Evolutionary conservation across 306 rosid genomes (phyloP).

Genomic region (Parietaria judaica): DNA sequence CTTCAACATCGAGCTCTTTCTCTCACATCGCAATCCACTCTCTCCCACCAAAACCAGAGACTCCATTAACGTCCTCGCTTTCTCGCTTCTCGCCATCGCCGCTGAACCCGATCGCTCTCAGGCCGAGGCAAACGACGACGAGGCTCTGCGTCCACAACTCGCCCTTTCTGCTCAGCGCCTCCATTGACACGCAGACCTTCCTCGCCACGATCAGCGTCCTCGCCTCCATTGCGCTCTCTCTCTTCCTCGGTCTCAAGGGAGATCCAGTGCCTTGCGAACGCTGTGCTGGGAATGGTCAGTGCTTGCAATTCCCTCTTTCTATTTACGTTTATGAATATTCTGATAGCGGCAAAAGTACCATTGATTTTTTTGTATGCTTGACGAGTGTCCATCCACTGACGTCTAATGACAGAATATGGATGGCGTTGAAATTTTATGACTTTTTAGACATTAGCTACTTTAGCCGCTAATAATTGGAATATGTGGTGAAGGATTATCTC

Average conservation of each 20-base stretch:
- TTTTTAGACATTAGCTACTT: too few relatives aligned
- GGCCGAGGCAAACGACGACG: constrained; percentile 25
- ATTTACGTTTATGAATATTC: too few relatives aligned
- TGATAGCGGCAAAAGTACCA: too few relatives aligned
- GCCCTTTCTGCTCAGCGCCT: constrained; percentile 35
- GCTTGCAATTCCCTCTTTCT: neutral
- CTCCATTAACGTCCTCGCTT: constrained; percentile 5
- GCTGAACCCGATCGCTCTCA: constrained; percentile 20
- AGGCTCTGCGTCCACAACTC: constrained; percentile 41
- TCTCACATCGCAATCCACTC: constrained; percentile 14
- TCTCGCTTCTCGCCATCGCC: constrained; percentile 22
- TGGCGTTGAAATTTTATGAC: too few relatives aligned
- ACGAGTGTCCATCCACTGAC: too few relatives aligned
- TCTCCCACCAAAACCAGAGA: constrained; percentile 37
- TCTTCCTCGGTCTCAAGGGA: constrained; percentile 89
- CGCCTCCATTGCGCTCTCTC: constrained; percentile 83
- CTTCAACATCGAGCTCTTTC: constrained; percentile 26
- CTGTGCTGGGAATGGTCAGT: constrained; percentile 89
- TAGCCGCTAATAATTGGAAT: too few relatives aligned
- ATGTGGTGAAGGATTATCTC: too few relatives aligned
- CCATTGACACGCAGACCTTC: constrained; percentile 77
- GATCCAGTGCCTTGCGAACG: constrained; percentile 92
- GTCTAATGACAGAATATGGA: too few relatives aligned
- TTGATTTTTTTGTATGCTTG: too few relatives aligned
- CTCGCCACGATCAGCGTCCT: constrained; percentile 68